phyloP scores from a whole-genome alignment of 768 basidiomycete genomes.

The Candolleomyces eurysporus region DNA sequence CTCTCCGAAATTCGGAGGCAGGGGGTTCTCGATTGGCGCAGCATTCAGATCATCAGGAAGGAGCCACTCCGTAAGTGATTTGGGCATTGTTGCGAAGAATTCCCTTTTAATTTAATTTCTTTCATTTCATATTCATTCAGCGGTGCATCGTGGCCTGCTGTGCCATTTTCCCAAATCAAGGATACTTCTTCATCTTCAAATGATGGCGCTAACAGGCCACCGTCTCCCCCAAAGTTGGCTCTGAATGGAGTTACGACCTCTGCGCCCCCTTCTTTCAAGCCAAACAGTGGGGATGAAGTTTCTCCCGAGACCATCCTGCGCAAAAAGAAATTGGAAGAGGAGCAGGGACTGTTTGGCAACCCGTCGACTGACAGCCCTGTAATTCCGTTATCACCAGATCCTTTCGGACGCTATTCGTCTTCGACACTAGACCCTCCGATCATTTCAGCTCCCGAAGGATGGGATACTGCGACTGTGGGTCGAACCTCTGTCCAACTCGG shows the following conservation, averaged over 20 bases:
- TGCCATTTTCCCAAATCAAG: slow-evolving; percentile 37
- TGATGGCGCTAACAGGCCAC: slow-evolving; percentile 26
- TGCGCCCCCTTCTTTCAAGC: slow-evolving; percentile 48
- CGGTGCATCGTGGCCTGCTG: slow-evolving; percentile 36
- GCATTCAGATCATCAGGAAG: slow-evolving; percentile 26
- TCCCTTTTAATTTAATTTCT: neutral
- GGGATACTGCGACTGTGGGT: slow-evolving; percentile 38
- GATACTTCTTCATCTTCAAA: slow-evolving; percentile 20
- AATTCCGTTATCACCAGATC: slow-evolving; percentile 85
- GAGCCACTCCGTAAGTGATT: slow-evolving; percentile 17
- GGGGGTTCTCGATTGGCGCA: slow-evolving; percentile 36
- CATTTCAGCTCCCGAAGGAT: slow-evolving; percentile 31
- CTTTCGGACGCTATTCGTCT: slow-evolving; percentile 73
- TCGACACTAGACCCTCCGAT: slow-evolving; percentile 28
- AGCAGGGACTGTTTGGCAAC: slow-evolving; percentile 44
- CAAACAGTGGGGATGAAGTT: slow-evolving; percentile 19
- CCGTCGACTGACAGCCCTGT: slow-evolving; percentile 49
- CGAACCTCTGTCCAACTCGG: slow-evolving; percentile 8
- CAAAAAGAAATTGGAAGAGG: slow-evolving; percentile 51
- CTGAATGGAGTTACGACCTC: slow-evolving; percentile 68
- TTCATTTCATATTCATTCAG: slow-evolving; percentile 1
- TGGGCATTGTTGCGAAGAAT: neutral
- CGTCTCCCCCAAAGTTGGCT: slow-evolving; percentile 60
- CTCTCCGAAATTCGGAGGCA: slow-evolving; percentile 27
- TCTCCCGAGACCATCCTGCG: slow-evolving; percentile 47